Evolutionary conservation across 2,329 filamentous ascomycete genomes (phyloP), one percentile per base, ranked within the genome.

Genomic region (Fusarium euwallaceae): DNA sequence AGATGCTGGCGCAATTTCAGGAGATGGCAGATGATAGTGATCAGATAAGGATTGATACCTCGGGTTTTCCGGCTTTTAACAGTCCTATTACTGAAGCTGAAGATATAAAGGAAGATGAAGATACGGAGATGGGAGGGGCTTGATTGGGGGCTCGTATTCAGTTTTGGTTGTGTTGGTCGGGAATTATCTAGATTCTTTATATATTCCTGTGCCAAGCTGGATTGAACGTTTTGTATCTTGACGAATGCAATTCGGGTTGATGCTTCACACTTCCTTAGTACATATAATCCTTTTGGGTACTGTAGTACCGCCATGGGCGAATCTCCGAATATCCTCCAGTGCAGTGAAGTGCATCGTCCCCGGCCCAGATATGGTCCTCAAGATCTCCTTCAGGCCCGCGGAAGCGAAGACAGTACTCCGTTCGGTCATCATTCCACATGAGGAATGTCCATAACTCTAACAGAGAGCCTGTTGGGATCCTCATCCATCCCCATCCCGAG

Each of bases 381-480:
- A 69, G 66, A 51, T 61, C 66, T 29, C 59, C 61, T 36, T 69
- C 61, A 29, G 55, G 45, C 3, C 66, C 61, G 14, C 41, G 14
- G 22, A 65, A 65, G 36, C 5, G 4, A 48, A 69, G 36, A 24
- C 16, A 11, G 39, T 20, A 7, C 20, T 69, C 24, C 6, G 27
- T 24, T 2, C 39, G 22, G 36, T 36, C 9, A n/a, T 17, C 14
- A 14, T n/a, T 36, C n/a, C 51, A 17, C 43, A 69, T 64, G 12
- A 69, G 66, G 24, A 6, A 61, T 43, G 41, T 34, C 66, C 45
- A 69, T 48, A 70, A 27, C 22, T 73, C 48, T 20, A 69, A 6
- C 4, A 71, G 55, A 67, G 55, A 69, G n/a, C 71, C 71, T 45
- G 59, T 69, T 64, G 69, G 65, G 41, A 69, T 71, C 17, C 69